Base-by-base conservation (phyloP, 768 basidiomycete species). In the Amanita inopinata region DNA sequence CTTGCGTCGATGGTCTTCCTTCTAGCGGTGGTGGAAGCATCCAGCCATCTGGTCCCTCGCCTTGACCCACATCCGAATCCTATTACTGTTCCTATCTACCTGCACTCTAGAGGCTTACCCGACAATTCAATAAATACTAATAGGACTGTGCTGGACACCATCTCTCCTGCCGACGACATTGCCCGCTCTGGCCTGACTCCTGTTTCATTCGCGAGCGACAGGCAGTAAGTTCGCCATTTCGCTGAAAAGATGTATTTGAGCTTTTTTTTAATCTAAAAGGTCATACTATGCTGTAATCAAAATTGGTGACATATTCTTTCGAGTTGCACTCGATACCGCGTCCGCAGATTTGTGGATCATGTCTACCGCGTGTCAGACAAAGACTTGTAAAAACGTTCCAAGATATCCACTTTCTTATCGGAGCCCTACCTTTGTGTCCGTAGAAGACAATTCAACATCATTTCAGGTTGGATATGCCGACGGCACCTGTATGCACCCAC, bases 281-380 rank as follows among this genome's bases (percentile, higher is more conserved):
- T 77, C 84, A 2, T 88, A 85, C 53, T 86, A 72, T 51, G 61
- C 72, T 14, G 58, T 82, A 30, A 67, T 87, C 44, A 58, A 71
- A 48, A 63, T 70, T 19, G 86, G 84, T 23, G 62, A 65, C 43
- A 73, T 84, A 43, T 73, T 61, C 52, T 80, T 86, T 51, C 78
- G 83, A 11, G 74, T 78, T 14, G 76, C 74, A 0, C 61, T 88
- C 33, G 86, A 89, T 55, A 88, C 85, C 1, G 86, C 69, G 12
- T 87, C 84, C 5, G 65, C 80, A 11, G 79, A 80, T 61, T 59
- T 83, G 9, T 89, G 84, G 84, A 48, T 88, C 14, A 53, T 75
- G 33, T 80, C 83, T 11, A 78, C 83, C 5, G 66, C 52, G 3
- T 89, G 86, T 59, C 58, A 58, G 20, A 69, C 76, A 9, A 51